phyloP scores from a whole-genome alignment of 805 yeast genomes.

The Kazachstania viticola region DNA sequence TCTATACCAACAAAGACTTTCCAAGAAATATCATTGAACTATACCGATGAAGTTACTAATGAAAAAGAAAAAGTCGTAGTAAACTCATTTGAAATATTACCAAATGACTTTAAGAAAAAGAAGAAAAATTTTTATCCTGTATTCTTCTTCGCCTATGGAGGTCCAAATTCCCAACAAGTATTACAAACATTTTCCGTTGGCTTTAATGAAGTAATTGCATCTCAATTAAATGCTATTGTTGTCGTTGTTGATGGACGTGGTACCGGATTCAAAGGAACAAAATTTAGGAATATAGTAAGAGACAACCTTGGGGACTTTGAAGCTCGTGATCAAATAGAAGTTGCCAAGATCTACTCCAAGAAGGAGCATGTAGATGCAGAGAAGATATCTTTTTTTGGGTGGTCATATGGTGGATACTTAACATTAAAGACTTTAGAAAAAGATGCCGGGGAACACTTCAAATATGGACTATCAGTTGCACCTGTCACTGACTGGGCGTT shows the following conservation, averaged over 20 bases:
- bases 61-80: conserved; percentile 29
- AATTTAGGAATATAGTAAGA: conserved; percentile 68
- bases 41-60: conserved; percentile 35
- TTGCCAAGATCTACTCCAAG: conserved; percentile 61
- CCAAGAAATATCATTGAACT: conserved; percentile 44
- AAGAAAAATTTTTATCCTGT: conserved; percentile 59
- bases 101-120: conserved; percentile 52
- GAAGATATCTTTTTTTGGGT: conserved; percentile 86
- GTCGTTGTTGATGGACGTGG: conserved; percentile 97
- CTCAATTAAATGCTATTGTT: conserved; percentile 71
- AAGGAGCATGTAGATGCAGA: conserved; percentile 54
- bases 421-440: conserved; percentile 81
- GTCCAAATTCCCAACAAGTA: conserved; percentile 88
- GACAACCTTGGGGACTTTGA: conserved; percentile 76
- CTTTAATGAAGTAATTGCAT: conserved; percentile 67
- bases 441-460: conserved; percentile 65
- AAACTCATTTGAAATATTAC: conserved; percentile 67
- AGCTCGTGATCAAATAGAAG: conserved; percentile 75
- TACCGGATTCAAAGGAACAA: conserved; percentile 78
- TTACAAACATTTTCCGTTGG: conserved; percentile 45
- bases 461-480: conserved; percentile 90
- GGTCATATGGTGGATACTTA: conserved; percentile 96
- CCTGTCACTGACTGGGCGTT: conserved; percentile 93
- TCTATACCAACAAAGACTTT: conserved; percentile 46
- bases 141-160: conserved; percentile 84